Percentiles rank a stretch among this genome's conserved stretches.
phyloP scores from a whole-genome alignment of 805 yeast genomes.

The Nakazawaea populi region DNA sequence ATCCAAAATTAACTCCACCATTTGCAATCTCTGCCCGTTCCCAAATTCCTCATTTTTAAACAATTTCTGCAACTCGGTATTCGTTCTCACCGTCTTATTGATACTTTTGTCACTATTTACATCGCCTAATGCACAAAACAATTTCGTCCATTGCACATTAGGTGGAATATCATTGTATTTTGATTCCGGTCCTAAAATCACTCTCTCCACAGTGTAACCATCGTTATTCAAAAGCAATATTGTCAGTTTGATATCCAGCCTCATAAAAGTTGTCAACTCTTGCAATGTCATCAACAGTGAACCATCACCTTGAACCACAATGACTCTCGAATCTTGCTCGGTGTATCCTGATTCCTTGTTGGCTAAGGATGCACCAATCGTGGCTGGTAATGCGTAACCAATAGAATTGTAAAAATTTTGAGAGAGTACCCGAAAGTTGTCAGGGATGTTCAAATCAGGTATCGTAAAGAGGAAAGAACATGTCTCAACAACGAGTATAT shows the following conservation, averaged over 20 bases:
- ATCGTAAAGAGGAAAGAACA: slow-evolving; percentile 41
- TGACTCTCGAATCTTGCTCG: slow-evolving; percentile 27
- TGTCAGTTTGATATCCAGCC: slow-evolving; percentile 34
- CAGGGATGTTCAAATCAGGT: slow-evolving; percentile 31
- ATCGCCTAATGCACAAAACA: slow-evolving; percentile 67
- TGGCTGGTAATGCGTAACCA: slow-evolving; percentile 47
- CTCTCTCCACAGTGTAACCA: slow-evolving; percentile 48
- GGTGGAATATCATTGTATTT: slow-evolving; percentile 44
- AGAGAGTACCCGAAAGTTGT: slow-evolving; percentile 28
- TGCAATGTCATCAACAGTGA: slow-evolving; percentile 51
- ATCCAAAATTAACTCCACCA: slow-evolving; percentile 57
- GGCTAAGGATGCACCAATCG: slow-evolving; percentile 41
- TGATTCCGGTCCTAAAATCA: slow-evolving; percentile 42
- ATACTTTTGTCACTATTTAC: slow-evolving; percentile 23
- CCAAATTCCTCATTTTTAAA: slow-evolving; percentile 27
- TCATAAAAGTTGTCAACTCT: slow-evolving; percentile 37
- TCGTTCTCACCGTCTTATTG: slow-evolving; percentile 28
- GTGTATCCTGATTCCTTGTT: slow-evolving; percentile 29
- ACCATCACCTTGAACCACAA: slow-evolving; percentile 48
- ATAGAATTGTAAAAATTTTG: slow-evolving; percentile 43
- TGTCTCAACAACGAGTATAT: slow-evolving; percentile 38
- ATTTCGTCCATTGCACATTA: slow-evolving; percentile 61
- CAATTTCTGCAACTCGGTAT: slow-evolving; percentile 29
- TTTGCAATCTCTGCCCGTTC: slow-evolving; percentile 32
- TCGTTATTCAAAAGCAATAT: slow-evolving; percentile 42